Evolutionary conservation across 257 asterid species (phyloP).

Genomic region (Ophiorrhiza pumila): DNA sequence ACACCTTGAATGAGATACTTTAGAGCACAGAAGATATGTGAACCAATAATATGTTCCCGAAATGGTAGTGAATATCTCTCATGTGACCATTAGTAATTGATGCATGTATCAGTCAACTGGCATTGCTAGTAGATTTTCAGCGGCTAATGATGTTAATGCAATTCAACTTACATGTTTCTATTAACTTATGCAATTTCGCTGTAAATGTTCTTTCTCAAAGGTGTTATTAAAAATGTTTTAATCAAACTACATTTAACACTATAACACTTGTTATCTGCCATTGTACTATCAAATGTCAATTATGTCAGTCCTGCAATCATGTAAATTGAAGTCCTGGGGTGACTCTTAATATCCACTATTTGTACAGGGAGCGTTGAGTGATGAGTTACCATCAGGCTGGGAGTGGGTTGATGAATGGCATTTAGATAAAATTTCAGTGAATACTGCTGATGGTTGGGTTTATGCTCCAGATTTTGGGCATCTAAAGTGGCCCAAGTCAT

Average conservation of each 20-base stretch:
- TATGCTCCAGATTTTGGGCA: conserved; percentile 73
- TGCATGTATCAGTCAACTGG: background rate
- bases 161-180: background rate
- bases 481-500: conserved; percentile 83
- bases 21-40: background rate
- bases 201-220: background rate
- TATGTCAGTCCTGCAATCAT: background rate
- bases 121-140: background rate
- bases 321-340: background rate
- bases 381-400: conserved; percentile 75
- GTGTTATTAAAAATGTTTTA: background rate
- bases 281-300: background rate
- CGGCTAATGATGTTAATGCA: background rate
- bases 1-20: too few relatives aligned
- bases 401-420: conserved; percentile 90
- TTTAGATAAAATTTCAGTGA: conserved; percentile 59
- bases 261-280: background rate
- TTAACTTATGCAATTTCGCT: background rate
- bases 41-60: background rate
- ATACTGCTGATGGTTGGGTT: conserved; percentile 85
- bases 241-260: background rate
- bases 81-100: background rate
- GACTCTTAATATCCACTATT: conserved; percentile 7
- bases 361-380: conserved; percentile 57
- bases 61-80: background rate